Evolutionary conservation across 768 basidiomycete species (phyloP).

Genomic region (Sarcomyxa edulis): DNA sequence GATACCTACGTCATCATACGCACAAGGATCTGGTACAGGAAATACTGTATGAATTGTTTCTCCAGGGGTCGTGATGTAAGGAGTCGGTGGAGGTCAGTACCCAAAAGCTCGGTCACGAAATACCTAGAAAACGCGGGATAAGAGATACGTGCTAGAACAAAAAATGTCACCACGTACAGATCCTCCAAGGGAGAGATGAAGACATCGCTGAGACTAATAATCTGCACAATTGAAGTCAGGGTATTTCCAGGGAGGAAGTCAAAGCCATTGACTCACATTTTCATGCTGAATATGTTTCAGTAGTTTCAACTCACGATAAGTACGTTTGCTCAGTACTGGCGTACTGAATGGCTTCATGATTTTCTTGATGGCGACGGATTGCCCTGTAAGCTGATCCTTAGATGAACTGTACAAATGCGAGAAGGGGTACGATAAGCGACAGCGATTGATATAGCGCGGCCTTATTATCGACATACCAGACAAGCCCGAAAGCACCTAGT

Average conservation of each 20-base stretch:
- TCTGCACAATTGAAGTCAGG: constrained; percentile 40
- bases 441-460: no score
- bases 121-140: constrained; percentile 74
- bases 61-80: constrained; percentile 95
- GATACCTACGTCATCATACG: constrained; percentile 18
- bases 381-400: constrained; percentile 90
- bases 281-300: constrained; percentile 99
- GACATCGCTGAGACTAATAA: constrained; percentile 97
- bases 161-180: constrained; percentile 50
- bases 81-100: constrained; percentile 96
- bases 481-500: constrained; percentile 92
- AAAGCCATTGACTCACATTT: constrained; percentile 55
- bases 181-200: constrained; percentile 99
- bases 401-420: constrained; percentile 56
- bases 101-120: constrained; percentile 97
- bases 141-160: constrained; percentile 5
- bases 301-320: constrained; percentile 96
- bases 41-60: constrained; percentile 99
- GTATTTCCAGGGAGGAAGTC: constrained; percentile 1
- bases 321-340: constrained; percentile 95
- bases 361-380: constrained; percentile 98
- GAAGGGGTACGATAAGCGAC: no score
- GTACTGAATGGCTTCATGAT: constrained; percentile 99
- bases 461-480: constrained; percentile 69
- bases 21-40: constrained; percentile 97